Base-by-base conservation (phyloP, 495 filamentous ascomycete species). In the Penicillium coffeae region DNA sequence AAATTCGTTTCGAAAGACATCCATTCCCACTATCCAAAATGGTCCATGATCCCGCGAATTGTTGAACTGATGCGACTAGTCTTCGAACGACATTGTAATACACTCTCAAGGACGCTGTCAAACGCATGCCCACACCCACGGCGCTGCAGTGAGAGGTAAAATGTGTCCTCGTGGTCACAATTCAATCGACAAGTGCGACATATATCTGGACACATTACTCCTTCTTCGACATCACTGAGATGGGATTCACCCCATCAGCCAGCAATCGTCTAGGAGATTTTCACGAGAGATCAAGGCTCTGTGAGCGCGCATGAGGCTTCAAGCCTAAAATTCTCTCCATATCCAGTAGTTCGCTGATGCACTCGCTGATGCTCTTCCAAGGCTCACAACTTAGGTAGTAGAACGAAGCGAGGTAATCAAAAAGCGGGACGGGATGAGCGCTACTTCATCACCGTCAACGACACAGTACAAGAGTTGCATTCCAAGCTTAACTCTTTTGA, bases 311-410 rank as follows among this genome's bases (percentile, higher is more conserved):
- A 37, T 37, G 32, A 22, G 39, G 20, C 32, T 10, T 49, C 32
- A 27, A 36, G 25, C 44, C 8, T 38, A 50, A 40, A 42, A 39
- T 34, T 21, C 54, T 45, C 42, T 51, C 60, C 71, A 63, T 45
- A 39, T 52, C 60, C 71, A 63, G 62, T 71, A 50, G 62, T 62
- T 70, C 73, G 77, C 81, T 81, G 75, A 74, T 77, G 67, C 75
- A 77, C 81, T 84, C 81, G 79, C 78, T 80, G 74, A 76, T 73
- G 72, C 70, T 66, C 57, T 45, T 56, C 43, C 50, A 35, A 66
- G 54, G 61, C 55, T 52, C 56, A 47, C 56, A 52, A 63, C 56
- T 40, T 44, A 53, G 48, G 46, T 39, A 52, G 48, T 34, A 51
- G 56, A 22, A 32, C 35, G 25, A 48, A 34, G 32, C 42, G 54